Conservation (phyloP, 768 basidiomycete genomes). For the Lactarius psammicola region DNA sequence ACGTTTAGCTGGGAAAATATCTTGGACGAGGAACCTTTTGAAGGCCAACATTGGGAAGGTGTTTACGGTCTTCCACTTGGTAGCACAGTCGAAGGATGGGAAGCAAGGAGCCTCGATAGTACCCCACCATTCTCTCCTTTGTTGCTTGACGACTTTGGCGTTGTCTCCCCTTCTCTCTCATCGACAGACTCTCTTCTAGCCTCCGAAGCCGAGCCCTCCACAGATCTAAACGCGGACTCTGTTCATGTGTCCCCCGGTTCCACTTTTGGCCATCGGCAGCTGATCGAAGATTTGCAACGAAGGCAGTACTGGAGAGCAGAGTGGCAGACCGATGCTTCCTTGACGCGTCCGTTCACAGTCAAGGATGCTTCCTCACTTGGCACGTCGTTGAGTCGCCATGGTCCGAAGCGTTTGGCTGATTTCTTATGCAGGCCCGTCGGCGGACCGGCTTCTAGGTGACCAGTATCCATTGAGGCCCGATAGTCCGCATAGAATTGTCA, state of each 20-base stretch:
- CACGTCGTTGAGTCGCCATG: conserved; percentile 31
- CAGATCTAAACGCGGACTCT: not conserved
- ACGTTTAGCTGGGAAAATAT: conserved; percentile 76
- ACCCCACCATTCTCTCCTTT: conserved; percentile 68
- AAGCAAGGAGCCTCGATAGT: conserved; percentile 52
- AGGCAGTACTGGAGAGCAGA: conserved; percentile 74
- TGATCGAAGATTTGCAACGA: conserved; percentile 59
- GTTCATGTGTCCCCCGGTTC: not conserved
- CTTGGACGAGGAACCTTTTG: conserved; percentile 76
- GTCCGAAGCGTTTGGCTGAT: conserved; percentile 1
- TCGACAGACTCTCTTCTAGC: conserved; percentile 25
- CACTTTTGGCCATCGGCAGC: conserved; percentile 45
- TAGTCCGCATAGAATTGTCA: conserved; percentile 4
- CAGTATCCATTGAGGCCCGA: conserved; percentile 26
- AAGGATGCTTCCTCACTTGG: conserved; percentile 75
- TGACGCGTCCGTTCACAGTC: conserved; percentile 52
- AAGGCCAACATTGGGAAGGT: conserved; percentile 84
- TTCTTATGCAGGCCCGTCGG: conserved; percentile 44
- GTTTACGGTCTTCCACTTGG: conserved; percentile 57
- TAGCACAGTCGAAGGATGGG: conserved; percentile 44
- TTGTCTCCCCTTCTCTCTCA: conserved; percentile 26
- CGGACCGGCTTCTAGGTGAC: conserved; percentile 41
- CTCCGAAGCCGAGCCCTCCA: not conserved
- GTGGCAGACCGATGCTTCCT: conserved; percentile 52
- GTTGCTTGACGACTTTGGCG: conserved; percentile 31